These are phyloP conservation scores for Colletotrichum brevisporum DNA, from an alignment of 2,329 filamentous ascomycete genomes.

Conservation along the genomic window DNA sequence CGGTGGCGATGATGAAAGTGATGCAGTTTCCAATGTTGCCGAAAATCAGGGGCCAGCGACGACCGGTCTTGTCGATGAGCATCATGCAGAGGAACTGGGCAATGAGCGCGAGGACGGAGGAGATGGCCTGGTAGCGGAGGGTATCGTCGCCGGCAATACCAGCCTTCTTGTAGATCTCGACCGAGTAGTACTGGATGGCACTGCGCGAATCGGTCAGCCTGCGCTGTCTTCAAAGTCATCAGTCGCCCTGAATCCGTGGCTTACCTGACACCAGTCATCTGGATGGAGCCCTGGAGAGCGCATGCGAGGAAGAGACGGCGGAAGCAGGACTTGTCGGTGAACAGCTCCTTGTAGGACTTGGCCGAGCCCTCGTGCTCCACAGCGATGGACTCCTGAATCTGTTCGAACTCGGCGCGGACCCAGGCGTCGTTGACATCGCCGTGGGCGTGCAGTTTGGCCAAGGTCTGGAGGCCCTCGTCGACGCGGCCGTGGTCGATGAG, in stretches of 20 bases:
- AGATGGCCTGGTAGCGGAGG: slow-evolving; percentile 83
- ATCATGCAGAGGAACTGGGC: slow-evolving; percentile 78
- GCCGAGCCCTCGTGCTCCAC: slow-evolving; percentile 78
- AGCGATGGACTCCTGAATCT: slow-evolving; percentile 76
- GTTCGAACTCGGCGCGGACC: slow-evolving; percentile 80
- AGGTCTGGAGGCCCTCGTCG: slow-evolving; percentile 75
- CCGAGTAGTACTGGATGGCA: slow-evolving; percentile 82
- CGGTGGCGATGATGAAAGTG: slow-evolving; percentile 78
- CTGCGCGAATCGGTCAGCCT: slow-evolving; percentile 58
- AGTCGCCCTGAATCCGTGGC: background rate
- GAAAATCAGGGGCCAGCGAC: slow-evolving; percentile 78
- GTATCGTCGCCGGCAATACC: slow-evolving; percentile 76
- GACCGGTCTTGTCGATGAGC: slow-evolving; percentile 78
- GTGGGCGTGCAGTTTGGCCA: slow-evolving; percentile 79
- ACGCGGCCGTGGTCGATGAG: slow-evolving; percentile 79
- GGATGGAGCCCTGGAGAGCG: slow-evolving; percentile 53
- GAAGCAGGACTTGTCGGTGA: slow-evolving; percentile 73
- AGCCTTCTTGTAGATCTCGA: slow-evolving; percentile 77
- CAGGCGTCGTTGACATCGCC: slow-evolving; percentile 76
- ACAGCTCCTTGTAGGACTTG: slow-evolving; percentile 79
- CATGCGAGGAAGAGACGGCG: slow-evolving; percentile 79
- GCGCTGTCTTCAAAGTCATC: background rate
- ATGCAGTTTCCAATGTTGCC: slow-evolving; percentile 81
- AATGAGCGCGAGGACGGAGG: slow-evolving; percentile 77
- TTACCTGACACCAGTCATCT: slow-evolving; percentile 39